Base-by-base conservation (phyloP, 2,329 filamentous ascomycete genomes). In the Aulographum hederae region DNA sequence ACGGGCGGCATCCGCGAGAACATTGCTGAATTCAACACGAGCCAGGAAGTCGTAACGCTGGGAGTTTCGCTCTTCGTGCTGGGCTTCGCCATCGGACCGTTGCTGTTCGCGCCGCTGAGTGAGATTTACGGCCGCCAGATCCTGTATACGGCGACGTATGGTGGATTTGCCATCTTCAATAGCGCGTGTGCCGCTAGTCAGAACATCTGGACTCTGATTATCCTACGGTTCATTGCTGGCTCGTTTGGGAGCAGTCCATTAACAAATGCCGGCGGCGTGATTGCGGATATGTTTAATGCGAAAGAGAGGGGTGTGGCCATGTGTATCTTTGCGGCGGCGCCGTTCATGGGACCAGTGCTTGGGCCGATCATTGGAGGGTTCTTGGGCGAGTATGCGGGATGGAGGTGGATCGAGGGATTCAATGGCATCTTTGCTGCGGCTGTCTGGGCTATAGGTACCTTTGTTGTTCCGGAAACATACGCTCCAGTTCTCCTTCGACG, bases 361-460 rank as follows among this genome's bases (percentile, higher is more conserved):
- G 72, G 75, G 1, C 77, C 77, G 2, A 71, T 79, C 29, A 64
- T 67, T 5, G 71, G 72, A 38, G 73, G 73, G 2, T 81, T 79
- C 47, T 53, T 78, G 2, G 69, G 70, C 6, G 61, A 72, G 46
- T 58, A 61, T 2, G 63, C 61, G 11, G 73, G 73, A 12, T 79
- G 76, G 76, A 58, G 71, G 42, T 79, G 75, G 76, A 66, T 80
- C 16, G 60, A 68, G 47, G 71, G 69, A 1, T 50, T 78, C 31
- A 61, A 71, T 44, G 61, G 46, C 13, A 56, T 49, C 14, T 56
- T 57, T 40, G 46, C 52, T 14, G 60, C 58, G 34, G 46, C 56
- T 1, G 50, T 60, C 20, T 61, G 56, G 51, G 52, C 60, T 14
- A 39, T 56, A 1, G 45, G 46, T 8, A 39, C 48, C 2, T 33